These are phyloP conservation scores for Xenosphaeropsis pyriputrescens DNA, from an alignment of 2,329 filamentous ascomycete species.

Conservation along the genomic window DNA sequence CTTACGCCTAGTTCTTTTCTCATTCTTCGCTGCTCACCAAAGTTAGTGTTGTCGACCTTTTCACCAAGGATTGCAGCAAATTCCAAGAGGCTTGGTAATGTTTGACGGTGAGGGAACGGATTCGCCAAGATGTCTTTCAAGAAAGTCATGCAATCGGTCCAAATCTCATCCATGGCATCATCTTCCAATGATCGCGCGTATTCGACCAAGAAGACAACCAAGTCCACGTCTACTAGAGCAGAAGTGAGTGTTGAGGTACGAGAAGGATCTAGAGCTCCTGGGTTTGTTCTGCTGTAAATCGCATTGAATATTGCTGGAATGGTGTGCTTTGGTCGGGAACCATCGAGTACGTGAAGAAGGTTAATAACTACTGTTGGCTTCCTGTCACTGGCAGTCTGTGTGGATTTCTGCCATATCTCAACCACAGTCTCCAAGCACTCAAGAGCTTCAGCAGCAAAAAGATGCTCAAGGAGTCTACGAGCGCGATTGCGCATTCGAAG, in stretches of 20 bases:
- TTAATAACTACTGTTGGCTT: constrained; percentile 60
- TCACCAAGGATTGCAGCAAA: constrained; percentile 83
- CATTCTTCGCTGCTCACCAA: constrained; percentile 89
- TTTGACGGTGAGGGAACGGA: constrained; percentile 87
- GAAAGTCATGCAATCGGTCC: constrained; percentile 87
- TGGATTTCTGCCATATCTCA: constrained; percentile 58
- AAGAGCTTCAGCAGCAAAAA: constrained; percentile 82
- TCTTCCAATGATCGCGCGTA: constrained; percentile 87
- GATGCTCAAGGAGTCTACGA: constrained; percentile 74
- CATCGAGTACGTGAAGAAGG: constrained; percentile 79
- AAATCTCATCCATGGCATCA: constrained; percentile 96
- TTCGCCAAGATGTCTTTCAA: constrained; percentile 81
- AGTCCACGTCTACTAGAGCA: constrained; percentile 65
- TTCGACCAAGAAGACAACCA: constrained; percentile 79
- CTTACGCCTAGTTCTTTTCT: constrained; percentile 73
- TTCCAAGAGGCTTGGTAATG: constrained; percentile 70
- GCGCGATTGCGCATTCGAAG: constrained; percentile 82
- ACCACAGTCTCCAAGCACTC: constrained; percentile 89
- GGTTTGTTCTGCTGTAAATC: constrained; percentile 88
- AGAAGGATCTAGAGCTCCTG: constrained; percentile 58
- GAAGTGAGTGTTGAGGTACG: constrained; percentile 83
- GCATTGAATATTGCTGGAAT: constrained; percentile 93
- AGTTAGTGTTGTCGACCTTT: constrained; percentile 96
- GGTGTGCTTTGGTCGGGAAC: constrained; percentile 78
- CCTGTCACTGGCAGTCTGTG: constrained; percentile 27